Base-by-base conservation (phyloP, 1,284 basidiomycete genomes). In the Leccinum angustisporum region DNA sequence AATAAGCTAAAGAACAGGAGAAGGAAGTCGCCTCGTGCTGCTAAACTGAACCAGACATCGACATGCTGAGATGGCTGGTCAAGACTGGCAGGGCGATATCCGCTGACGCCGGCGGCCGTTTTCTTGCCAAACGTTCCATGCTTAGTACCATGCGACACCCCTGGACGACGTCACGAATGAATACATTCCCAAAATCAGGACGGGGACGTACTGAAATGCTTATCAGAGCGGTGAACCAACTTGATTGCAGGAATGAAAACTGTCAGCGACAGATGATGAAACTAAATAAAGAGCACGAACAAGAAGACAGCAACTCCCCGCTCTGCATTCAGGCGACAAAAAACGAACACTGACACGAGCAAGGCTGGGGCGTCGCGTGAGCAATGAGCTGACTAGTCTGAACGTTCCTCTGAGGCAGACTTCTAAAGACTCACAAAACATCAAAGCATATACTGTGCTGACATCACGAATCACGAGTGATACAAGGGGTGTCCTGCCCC, bases 391-490 rank as follows among this genome's bases (percentile, higher is more conserved):
- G 16, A 30, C 21, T 13, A 40, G 18, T 48, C 11, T 21, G 18
- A 48, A 21, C 7, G 18, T 13, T 13, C 18, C 46, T 52, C n/a
- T n/a, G n/a, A n/a, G n/a, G n/a, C 8, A 52, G 13, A 52, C 13
- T 4, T 25, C 13, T 27, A 14, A 52, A n/a, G 30, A 58, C 67
- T 63, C 31, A 70, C 68, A 51, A n/a, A 55, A 6, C 0, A 53
- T 59, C 3, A 54, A 33, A 33, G 13, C 52, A 55, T 68, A 73
- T 3, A 65, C 58, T 30, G 31, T 62, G 30, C 61, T 57, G 34
- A 60, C 31, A 43, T 70, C 68, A 21, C 68, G 63, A 31, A 73
- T 50, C 18, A 70, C 56, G 9, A 72, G 63, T 5, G 60, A 65
- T 9, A 69, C 61, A 13, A 73, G 64, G 3, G 70, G 61, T 1